These are phyloP conservation scores for Begonia peltatifolia DNA, from an alignment of 306 rosid genomes.

Conservation along the genomic window DNA sequence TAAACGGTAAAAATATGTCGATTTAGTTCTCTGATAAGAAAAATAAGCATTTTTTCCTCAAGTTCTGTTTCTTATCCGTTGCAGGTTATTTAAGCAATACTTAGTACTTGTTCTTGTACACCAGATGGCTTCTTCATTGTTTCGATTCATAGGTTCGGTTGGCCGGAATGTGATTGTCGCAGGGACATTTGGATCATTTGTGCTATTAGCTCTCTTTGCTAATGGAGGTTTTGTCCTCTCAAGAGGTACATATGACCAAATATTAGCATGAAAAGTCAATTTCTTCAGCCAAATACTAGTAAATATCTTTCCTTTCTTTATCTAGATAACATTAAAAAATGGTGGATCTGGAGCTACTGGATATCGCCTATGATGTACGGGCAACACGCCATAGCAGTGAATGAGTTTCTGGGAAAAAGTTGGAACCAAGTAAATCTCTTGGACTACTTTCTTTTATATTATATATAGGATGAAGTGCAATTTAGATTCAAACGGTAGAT, in stretches of 20 bases:
- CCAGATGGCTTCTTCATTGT: slow-evolving; percentile 50
- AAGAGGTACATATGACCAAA: slow-evolving; percentile 27
- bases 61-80: not conserved
- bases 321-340: slow-evolving; percentile 33
- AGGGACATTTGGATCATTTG: slow-evolving; percentile 45
- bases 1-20: slow-evolving; percentile 19
- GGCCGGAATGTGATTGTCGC: slow-evolving; percentile 35
- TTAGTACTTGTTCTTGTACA: slow-evolving; percentile 25
- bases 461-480: no score
- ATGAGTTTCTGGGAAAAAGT: slow-evolving; percentile 48
- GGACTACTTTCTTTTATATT: no score
- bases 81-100: slow-evolving; percentile 46
- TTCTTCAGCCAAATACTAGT: not conserved
- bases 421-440: slow-evolving; percentile 41
- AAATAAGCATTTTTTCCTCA: no score
- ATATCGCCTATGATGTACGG: slow-evolving; percentile 52
- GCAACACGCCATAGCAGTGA: slow-evolving; percentile 42
- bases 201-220: slow-evolving; percentile 26
- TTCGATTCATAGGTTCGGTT: slow-evolving; percentile 33
- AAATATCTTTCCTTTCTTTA: not conserved
- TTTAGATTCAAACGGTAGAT: no score
- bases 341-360: slow-evolving; percentile 84
- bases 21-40: no score
- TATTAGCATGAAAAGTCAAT: not conserved
- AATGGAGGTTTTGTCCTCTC: slow-evolving; percentile 58